Evolutionary conservation across 2,329 filamentous ascomycete genomes (phyloP).

Genomic region (Fusarium xyrophilum): DNA sequence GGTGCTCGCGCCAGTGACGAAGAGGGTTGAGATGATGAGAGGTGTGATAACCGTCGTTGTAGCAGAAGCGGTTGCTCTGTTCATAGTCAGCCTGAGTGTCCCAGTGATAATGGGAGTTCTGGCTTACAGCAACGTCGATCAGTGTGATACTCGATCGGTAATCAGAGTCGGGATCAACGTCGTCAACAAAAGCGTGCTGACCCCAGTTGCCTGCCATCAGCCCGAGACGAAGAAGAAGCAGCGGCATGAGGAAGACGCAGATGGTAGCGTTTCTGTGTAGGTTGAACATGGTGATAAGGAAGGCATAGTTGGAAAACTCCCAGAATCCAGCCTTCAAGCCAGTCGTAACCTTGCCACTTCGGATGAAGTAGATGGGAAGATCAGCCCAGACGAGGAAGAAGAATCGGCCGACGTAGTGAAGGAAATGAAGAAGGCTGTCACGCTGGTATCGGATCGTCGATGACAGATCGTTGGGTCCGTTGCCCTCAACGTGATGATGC

Average conservation of each 20-base stretch:
- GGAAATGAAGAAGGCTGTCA: constrained; percentile 70
- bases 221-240: constrained; percentile 70
- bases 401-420: constrained; percentile 77
- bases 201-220: constrained; percentile 87
- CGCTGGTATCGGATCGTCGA: constrained; percentile 80
- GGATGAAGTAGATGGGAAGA: constrained; percentile 74
- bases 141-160: constrained; percentile 80
- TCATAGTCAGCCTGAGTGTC: neutral
- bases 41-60: constrained; percentile 84
- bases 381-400: constrained; percentile 77
- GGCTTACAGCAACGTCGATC: constrained; percentile 76
- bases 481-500: constrained; percentile 83
- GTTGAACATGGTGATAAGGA: constrained; percentile 54
- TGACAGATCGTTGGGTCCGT: constrained; percentile 77
- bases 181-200: constrained; percentile 82
- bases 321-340: constrained; percentile 65
- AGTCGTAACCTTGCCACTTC: constrained; percentile 63
- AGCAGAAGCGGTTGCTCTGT: constrained; percentile 81
- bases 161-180: constrained; percentile 76
- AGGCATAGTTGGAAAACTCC: constrained; percentile 68
- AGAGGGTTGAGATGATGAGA: constrained; percentile 80
- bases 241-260: constrained; percentile 71
- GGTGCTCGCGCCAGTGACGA: constrained; percentile 83
- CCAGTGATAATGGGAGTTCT: too few species aligned
- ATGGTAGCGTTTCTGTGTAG: constrained; percentile 63